A percentile compares a stretch with the other conserved stretches of the same genome.
Evolutionary conservation across 2,329 filamentous ascomycete genomes (phyloP).

Genomic region (Microsporum audouinii): DNA sequence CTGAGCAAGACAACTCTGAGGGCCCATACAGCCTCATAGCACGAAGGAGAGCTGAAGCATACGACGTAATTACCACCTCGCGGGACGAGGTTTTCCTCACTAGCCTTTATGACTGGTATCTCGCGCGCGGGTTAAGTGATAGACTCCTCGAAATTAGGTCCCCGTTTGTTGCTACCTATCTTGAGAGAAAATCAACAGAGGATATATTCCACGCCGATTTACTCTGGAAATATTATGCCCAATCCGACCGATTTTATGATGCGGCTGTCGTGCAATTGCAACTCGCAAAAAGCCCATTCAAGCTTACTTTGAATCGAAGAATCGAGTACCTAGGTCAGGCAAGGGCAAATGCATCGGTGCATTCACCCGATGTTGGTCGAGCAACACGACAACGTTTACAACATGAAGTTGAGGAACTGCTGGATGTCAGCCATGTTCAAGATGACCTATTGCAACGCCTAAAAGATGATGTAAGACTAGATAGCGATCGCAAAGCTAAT

Average conservation of each 20-base stretch:
- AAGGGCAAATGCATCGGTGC: conserved; percentile 81
- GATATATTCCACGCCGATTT: conserved; percentile 75
- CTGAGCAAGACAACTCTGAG: conserved; percentile 61
- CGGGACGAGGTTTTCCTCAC: conserved; percentile 91
- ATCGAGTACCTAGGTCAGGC: conserved; percentile 84
- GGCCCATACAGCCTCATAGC: conserved; percentile 64
- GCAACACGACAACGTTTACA: conserved; percentile 75
- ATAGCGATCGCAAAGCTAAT: conserved; percentile 49
- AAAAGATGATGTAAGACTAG: conserved; percentile 58
- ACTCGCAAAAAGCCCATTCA: conserved; percentile 72
- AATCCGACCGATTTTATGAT: conserved; percentile 70
- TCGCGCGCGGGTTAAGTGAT: conserved; percentile 71
- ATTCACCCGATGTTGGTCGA: conserved; percentile 62
- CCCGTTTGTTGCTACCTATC: conserved; percentile 73
- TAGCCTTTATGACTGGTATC: conserved; percentile 96
- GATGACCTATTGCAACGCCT: conserved; percentile 78
- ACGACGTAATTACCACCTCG: conserved; percentile 77
- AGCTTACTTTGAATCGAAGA: conserved; percentile 66
- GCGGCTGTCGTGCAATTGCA: conserved; percentile 77
- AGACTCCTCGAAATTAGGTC: conserved; percentile 76
- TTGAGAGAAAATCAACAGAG: conserved; percentile 61
- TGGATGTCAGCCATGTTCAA: conserved; percentile 91
- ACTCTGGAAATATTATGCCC: conserved; percentile 83
- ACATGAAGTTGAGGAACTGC: conserved; percentile 70
- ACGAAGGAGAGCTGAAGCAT: conserved; percentile 75